Base-by-base conservation (phyloP, 106 monocot species). In the Dioscorea zingiberensis region DNA sequence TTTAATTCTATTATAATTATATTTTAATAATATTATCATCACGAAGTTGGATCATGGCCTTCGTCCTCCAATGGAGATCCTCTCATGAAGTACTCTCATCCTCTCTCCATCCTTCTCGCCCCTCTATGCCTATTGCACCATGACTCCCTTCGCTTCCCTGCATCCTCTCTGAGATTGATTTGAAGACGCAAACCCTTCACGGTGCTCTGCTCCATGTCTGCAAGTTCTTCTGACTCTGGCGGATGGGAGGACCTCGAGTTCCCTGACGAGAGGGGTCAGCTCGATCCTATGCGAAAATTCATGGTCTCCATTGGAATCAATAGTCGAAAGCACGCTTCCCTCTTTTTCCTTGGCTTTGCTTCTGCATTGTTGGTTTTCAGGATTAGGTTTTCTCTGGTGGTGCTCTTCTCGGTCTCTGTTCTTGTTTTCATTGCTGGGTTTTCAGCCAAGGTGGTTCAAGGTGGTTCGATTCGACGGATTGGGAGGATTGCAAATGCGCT, bases 211-310 rank as follows among this genome's bases (percentile, higher is more conserved):
- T 58, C 62, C 16, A n/a, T 56, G 29, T 45, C 38, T 10, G 6
- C 63, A 10, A 12, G 48, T 17, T 13, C 48, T 25, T 25, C 58
- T 21, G 13, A 29, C 15, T 79, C 27, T 38, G 63, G 64, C 18
- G 81, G 81, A 13, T 81, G 81, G 81, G 81, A 76, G 45, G 72
- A 76, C 11, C 58, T 72, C 11, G 68, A 24, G 27, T 46, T 55
- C 7, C 47, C 49, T 4, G 48, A 68, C 12, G 66, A 55, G 21
- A 16, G 16, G 2, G 48, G 21, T 49, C 24, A 60, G 25, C 10
- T 54, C 45, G 47, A 70, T 55, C 27, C 69, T 10, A 2, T 79
- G 17, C 63, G 45, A 1, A 21, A 27, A 11, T 65, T 75, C 38
- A 21, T 64, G 58, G 58, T 27, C 26, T 74, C 66, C 13, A 47